Conservation (phyloP, 176 grass and related monocot species). For the Pharus latifolius region DNA sequence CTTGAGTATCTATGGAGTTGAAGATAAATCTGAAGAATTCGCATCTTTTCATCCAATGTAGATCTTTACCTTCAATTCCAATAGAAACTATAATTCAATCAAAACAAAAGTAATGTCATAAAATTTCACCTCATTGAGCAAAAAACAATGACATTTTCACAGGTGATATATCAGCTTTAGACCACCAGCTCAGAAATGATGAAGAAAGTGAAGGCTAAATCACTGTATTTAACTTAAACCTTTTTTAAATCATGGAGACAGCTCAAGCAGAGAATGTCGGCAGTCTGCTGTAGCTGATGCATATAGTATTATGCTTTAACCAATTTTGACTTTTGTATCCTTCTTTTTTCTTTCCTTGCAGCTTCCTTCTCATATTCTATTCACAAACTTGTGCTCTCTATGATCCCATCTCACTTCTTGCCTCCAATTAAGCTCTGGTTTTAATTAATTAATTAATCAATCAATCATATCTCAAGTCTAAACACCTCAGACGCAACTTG, state of each 20-base stretch:
- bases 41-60: no score
- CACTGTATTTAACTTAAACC: no score
- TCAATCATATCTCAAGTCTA: slow-evolving; percentile 28
- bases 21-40: no score
- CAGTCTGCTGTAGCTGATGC: neutral
- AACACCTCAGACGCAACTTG: slow-evolving; percentile 11
- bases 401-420: slow-evolving; percentile 21
- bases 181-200: neutral
- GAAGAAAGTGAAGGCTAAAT: neutral
- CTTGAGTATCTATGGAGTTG: no score
- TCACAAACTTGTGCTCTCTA: neutral
- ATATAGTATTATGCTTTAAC: neutral
- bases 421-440: neutral
- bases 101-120: no score
- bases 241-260: neutral
- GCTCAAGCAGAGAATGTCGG: slow-evolving; percentile 17
- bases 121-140: no score
- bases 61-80: no score
- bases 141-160: no score
- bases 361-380: neutral
- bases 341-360: neutral
- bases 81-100: no score
- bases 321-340: neutral
- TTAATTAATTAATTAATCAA: neutral
- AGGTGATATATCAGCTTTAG: no score